Percentiles rank a stretch among this genome's conserved stretches.
phyloP scores from a whole-genome alignment of 495 filamentous ascomycete species.

The Hyphodiscus hymeniophilus region DNA sequence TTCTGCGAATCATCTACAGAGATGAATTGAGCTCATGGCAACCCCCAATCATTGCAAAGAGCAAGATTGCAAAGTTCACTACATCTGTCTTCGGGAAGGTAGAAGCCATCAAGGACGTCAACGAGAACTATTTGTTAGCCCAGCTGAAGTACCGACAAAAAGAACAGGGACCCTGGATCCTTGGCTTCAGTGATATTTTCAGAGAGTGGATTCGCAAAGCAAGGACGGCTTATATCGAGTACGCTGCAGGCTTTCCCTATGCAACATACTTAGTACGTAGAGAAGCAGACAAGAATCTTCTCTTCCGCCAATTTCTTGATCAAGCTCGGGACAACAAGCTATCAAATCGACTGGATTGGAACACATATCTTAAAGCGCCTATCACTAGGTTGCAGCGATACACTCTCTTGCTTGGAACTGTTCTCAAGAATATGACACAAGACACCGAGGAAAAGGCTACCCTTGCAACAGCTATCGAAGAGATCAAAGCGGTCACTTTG shows the following conservation, averaged over 20 bases:
- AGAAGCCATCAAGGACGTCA: constrained; percentile 81
- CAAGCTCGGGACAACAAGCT: constrained; percentile 67
- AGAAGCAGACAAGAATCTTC: constrained; percentile 74
- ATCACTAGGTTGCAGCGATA: constrained; percentile 93
- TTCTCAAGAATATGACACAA: constrained; percentile 71
- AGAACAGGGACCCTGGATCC: constrained; percentile 91
- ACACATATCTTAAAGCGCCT: constrained; percentile 86
- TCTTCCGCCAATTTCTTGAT: constrained; percentile 83
- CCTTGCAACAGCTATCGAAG: constrained; percentile 79
- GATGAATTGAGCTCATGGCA: constrained; percentile 67
- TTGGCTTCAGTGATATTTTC: constrained; percentile 95
- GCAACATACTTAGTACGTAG: constrained; percentile 77
- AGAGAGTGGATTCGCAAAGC: constrained; percentile 98
- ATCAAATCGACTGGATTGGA: constrained; percentile 85
- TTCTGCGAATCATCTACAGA: constrained; percentile 76
- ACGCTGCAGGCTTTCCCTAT: constrained; percentile 78
- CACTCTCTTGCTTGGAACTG: constrained; percentile 71
- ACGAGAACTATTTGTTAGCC: constrained; percentile 88
- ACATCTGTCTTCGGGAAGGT: constrained; percentile 83
- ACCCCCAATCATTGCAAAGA: constrained; percentile 72
- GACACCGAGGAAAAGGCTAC: constrained; percentile 90
- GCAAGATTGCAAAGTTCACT: constrained; percentile 68
- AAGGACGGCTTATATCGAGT: constrained; percentile 79
- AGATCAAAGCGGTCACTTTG: constrained; percentile 83
- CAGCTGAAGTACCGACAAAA: constrained; percentile 96